Percentiles rank a stretch among this genome's conserved stretches.
Evolutionary conservation across 192 early-diverging fungal species (phyloP).

Genomic region (Chytriomyces confervae): DNA sequence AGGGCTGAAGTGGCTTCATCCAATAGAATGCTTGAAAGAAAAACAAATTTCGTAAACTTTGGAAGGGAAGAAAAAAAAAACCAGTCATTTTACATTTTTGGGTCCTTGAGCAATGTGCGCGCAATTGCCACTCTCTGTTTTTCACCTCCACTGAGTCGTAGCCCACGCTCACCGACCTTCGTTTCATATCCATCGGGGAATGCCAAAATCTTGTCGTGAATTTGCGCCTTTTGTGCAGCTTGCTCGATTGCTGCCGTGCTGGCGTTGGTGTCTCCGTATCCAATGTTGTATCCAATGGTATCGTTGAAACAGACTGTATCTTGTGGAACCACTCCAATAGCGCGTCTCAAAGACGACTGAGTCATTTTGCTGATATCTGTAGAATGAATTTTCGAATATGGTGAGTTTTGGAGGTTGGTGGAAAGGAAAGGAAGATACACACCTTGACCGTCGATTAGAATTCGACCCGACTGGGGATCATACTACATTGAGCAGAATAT

Average conservation of each 20-base stretch:
- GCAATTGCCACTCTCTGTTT: constrained; percentile 91
- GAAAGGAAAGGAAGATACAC: constrained; percentile 34
- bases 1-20: constrained; percentile 95
- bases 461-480: constrained; percentile 79
- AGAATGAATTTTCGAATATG: neutral
- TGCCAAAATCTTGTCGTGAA: constrained; percentile 76
- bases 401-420: neutral
- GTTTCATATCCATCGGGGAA: constrained; percentile 77
- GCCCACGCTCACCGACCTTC: constrained; percentile 60
- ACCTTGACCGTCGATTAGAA: constrained; percentile 87
- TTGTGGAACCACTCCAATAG: constrained; percentile 91
- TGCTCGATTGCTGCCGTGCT: constrained; percentile 56
- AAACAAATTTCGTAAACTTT: neutral
- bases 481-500: constrained; percentile 85
- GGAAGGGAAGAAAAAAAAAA: too few relatives aligned
- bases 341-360: constrained; percentile 75
- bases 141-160: constrained; percentile 88
- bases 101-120: constrained; percentile 77
- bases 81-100: constrained; percentile 28
- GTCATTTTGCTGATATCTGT: constrained; percentile 46
- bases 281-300: constrained; percentile 92
- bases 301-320: constrained; percentile 98
- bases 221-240: constrained; percentile 79
- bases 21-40: constrained; percentile 74
- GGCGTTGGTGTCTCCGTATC: constrained; percentile 59